Evolutionary conservation across 805 yeast genomes (phyloP).

Genomic region (Candida glaebosa): DNA sequence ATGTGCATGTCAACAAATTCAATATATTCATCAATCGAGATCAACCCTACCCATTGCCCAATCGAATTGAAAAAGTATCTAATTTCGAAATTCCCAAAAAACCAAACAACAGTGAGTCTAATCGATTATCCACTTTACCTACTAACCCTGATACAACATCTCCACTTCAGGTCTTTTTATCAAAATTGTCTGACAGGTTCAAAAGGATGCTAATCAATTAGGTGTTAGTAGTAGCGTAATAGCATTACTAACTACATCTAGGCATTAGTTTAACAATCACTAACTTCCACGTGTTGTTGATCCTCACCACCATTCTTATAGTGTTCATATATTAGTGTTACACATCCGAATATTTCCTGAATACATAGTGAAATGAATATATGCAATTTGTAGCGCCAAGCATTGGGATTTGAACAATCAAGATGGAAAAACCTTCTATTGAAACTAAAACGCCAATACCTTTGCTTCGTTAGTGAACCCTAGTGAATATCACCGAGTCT

Average conservation of each 20-base stretch:
- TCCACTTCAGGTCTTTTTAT: not conserved
- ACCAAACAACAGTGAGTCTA: slow-evolving; percentile 2
- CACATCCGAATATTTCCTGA: not conserved
- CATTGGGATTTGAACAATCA: too few species aligned
- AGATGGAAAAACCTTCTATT: too few species aligned
- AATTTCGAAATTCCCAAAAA: not conserved
- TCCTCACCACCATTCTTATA: not conserved
- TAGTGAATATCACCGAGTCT: not conserved
- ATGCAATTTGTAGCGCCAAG: too few species aligned
- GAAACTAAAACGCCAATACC: too few species aligned
- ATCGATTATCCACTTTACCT: not conserved
- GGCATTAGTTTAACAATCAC: not conserved
- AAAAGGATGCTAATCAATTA: not conserved
- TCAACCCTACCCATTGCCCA: slow-evolving; percentile 18
- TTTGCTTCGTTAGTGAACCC: not conserved
- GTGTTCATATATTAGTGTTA: not conserved
- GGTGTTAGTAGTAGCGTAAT: not conserved
- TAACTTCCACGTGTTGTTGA: not conserved
- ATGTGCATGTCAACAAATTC: slow-evolving; percentile 41
- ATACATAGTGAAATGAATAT: not conserved
- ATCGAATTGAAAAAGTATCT: not conserved
- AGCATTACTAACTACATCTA: slow-evolving; percentile 5
- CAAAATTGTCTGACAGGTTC: slow-evolving; percentile 1
- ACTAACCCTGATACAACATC: not conserved
- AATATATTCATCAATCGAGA: slow-evolving; percentile 47